Conservation (phyloP, 2,329 filamentous ascomycete genomes). For the Acrodontium crateriforme region DNA sequence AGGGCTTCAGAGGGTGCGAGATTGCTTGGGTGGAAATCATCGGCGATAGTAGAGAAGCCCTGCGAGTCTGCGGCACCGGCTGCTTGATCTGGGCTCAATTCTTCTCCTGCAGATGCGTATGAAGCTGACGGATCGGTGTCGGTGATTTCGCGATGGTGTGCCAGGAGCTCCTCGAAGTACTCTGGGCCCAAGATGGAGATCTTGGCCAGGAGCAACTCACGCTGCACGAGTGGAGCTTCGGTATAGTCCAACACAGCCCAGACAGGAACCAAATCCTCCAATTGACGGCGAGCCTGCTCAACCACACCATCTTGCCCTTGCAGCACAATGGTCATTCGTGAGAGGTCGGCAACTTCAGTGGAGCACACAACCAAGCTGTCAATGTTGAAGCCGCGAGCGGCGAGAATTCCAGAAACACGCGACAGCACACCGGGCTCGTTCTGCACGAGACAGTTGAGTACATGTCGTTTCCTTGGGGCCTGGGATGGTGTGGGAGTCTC, state of each 20-base stretch:
- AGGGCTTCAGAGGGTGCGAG: conserved; percentile 77
- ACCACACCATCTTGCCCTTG: conserved; percentile 94
- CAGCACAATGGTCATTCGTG: conserved; percentile 96
- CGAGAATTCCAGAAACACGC: conserved; percentile 88
- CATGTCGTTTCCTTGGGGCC: conserved; percentile 79
- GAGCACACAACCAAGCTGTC: conserved; percentile 96
- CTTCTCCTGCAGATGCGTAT: conserved; percentile 7
- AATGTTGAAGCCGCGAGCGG: conserved; percentile 96
- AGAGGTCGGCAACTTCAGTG: conserved; percentile 92
- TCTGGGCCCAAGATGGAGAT: conserved; percentile 93
- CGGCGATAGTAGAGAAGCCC: no score
- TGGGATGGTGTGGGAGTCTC: conserved; percentile 80
- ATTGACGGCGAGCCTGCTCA: conserved; percentile 86
- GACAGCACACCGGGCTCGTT: conserved; percentile 97
- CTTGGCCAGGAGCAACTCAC: conserved; percentile 89
- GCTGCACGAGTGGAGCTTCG: conserved; percentile 79
- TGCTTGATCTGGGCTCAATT: conserved; percentile 19
- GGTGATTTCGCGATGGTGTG: conserved; percentile 87
- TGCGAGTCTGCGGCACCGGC: conserved; percentile 21
- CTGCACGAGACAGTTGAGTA: conserved; percentile 96
- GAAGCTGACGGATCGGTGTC: conserved; percentile 31
- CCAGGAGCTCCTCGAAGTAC: conserved; percentile 93
- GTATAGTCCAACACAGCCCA: conserved; percentile 99
- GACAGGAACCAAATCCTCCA: conserved; percentile 93
- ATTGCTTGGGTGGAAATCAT: conserved; percentile 87